Conservation (phyloP, 1,139 yeast genomes). For the Candida anutae region DNA sequence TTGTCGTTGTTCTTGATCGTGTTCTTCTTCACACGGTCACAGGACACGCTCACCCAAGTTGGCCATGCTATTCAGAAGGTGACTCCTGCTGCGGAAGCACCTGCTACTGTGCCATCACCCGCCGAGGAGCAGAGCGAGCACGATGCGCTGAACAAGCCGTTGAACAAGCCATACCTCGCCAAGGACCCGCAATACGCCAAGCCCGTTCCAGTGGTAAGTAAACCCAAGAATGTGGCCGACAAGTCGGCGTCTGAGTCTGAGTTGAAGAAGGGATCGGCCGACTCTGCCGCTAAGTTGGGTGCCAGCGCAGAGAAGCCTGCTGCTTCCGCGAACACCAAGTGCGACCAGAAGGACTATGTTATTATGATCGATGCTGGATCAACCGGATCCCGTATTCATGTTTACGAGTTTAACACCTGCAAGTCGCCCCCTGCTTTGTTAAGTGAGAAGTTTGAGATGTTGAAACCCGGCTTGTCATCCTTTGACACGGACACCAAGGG, state of each 20-base stretch:
- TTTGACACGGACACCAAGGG: constrained; percentile 73
- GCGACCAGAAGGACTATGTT: constrained; percentile 41
- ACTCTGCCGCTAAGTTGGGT: constrained; percentile 1
- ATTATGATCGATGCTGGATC: constrained; percentile 97
- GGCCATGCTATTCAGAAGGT: neutral
- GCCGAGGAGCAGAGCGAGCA: neutral
- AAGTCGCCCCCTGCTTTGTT: constrained; percentile 71
- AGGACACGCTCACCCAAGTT: constrained; percentile 22
- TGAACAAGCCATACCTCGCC: neutral
- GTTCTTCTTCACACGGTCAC: constrained; percentile 30
- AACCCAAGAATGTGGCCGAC: constrained; percentile 18
- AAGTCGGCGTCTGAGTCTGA: constrained; percentile 10
- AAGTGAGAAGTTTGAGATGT: constrained; percentile 77
- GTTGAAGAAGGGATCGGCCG: constrained; percentile 4
- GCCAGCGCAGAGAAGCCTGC: neutral
- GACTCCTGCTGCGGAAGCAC: constrained; percentile 2
- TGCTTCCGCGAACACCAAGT: constrained; percentile 5
- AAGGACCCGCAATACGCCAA: constrained; percentile 1
- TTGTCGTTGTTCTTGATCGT: constrained; percentile 28
- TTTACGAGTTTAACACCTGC: constrained; percentile 85
- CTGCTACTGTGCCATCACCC: constrained; percentile 1
- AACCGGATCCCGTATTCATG: constrained; percentile 92
- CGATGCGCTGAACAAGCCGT: neutral
- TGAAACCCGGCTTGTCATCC: constrained; percentile 86
- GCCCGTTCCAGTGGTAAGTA: constrained; percentile 4